These are phyloP conservation scores for Podospora anserina DNA, from an alignment of 495 filamentous ascomycete species.

Conservation along the genomic window DNA sequence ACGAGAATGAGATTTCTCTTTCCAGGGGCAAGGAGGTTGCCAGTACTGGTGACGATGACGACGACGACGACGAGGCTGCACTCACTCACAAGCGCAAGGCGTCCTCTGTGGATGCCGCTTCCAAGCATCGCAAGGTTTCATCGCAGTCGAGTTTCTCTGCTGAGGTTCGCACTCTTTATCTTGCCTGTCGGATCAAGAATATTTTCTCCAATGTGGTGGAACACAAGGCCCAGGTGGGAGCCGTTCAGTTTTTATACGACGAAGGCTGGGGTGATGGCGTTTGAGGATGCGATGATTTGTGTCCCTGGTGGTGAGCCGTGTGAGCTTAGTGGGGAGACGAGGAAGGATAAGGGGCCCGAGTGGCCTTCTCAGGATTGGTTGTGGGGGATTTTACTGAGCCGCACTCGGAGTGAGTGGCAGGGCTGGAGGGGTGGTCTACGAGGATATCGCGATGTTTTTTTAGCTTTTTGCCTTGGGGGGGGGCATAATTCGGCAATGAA, in stretches of 20 bases:
- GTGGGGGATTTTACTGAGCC: neutral
- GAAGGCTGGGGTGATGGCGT: neutral
- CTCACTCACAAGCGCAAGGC: neutral
- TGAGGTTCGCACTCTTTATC: neutral
- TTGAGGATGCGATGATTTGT: neutral
- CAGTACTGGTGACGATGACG: neutral
- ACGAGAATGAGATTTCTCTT: neutral
- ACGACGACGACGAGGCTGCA: neutral
- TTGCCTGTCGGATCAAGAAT: neutral
- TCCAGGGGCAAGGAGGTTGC: neutral
- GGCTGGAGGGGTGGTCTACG: too few relatives aligned
- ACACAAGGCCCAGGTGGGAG: neutral
- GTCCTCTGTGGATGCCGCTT: neutral
- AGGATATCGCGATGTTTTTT: too few relatives aligned
- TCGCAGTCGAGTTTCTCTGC: neutral
- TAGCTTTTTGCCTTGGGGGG: too few relatives aligned
- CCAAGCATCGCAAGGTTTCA: neutral
- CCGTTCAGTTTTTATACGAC: neutral
- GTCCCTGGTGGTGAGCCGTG: neutral
- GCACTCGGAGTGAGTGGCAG: neutral
- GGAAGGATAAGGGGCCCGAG: neutral
- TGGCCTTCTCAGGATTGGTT: neutral
- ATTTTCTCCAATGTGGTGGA: neutral
- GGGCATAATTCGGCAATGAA: too few relatives aligned
- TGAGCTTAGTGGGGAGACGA: neutral